Conservation (phyloP, 2,329 filamentous ascomycete species). For the Alternaria solani region DNA sequence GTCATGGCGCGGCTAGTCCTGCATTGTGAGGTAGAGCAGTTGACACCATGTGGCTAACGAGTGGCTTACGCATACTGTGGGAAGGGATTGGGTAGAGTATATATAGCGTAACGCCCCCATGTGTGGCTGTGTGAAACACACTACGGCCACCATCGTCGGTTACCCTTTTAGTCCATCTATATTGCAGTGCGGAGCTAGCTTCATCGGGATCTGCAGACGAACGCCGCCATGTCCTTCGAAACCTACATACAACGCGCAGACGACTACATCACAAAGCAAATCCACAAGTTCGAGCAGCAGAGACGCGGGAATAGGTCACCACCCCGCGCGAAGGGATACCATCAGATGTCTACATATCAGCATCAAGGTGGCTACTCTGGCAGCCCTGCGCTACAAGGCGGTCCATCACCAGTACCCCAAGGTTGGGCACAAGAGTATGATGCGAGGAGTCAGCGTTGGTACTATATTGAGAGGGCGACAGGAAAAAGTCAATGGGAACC, state of each 20-base stretch:
- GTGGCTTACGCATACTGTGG: slow-evolving; percentile 25
- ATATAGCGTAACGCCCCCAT: slow-evolving; percentile 10
- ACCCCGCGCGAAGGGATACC: slow-evolving; percentile 14
- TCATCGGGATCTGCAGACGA: not conserved
- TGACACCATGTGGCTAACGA: slow-evolving; percentile 13
- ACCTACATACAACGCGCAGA: slow-evolving; percentile 26
- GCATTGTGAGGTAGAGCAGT: slow-evolving; percentile 15
- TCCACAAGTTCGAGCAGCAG: slow-evolving; percentile 30
- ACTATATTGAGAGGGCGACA: slow-evolving; percentile 68
- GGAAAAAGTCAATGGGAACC: slow-evolving; percentile 69
- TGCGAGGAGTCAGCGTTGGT: slow-evolving; percentile 66
- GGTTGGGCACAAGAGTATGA: slow-evolving; percentile 72
- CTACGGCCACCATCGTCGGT: not conserved
- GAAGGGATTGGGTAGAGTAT: slow-evolving; percentile 9
- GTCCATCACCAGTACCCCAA: slow-evolving; percentile 28
- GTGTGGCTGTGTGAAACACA: slow-evolving; percentile 17
- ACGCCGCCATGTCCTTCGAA: slow-evolving; percentile 20
- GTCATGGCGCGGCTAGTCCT: slow-evolving; percentile 20
- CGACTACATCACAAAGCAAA: slow-evolving; percentile 26
- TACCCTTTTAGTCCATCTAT: not conserved
- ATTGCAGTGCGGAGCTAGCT: not conserved
- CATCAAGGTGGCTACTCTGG: slow-evolving; percentile 5
- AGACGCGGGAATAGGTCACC: slow-evolving; percentile 14
- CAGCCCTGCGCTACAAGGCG: slow-evolving; percentile 12
- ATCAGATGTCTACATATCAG: slow-evolving; percentile 12